Evolutionary conservation across 306 rosid genomes (phyloP).

Genomic region (Vicia faba): DNA sequence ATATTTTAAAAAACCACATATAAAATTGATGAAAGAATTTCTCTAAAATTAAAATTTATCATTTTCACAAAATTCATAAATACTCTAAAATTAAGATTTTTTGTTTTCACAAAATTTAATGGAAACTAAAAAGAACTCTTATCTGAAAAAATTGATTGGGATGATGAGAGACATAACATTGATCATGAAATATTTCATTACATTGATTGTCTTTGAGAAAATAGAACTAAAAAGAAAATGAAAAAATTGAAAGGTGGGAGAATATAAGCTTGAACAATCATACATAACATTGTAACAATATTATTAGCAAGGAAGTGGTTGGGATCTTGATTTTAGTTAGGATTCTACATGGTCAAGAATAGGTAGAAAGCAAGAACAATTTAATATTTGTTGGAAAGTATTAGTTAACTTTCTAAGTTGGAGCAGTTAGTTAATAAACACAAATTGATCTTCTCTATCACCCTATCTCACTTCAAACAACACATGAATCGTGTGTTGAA

Average conservation of each 20-base stretch:
- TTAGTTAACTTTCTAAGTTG: constrained; percentile 38
- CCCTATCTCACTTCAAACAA: constrained; percentile 34
- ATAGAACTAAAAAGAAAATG: not conserved
- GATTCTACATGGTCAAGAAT: constrained; percentile 10
- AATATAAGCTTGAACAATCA: not conserved
- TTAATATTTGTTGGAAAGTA: constrained; percentile 39
- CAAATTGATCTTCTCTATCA: constrained; percentile 36
- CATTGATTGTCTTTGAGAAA: too few relatives aligned
- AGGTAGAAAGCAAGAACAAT: constrained; percentile 1
- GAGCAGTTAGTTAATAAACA: constrained; percentile 51
- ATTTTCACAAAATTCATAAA: too few relatives aligned
- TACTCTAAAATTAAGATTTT: too few relatives aligned
- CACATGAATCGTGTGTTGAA: constrained; percentile 65
- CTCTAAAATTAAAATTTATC: too few relatives aligned
- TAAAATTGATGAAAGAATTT: too few relatives aligned
- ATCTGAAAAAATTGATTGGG: too few relatives aligned
- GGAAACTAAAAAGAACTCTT: too few relatives aligned
- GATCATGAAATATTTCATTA: too few relatives aligned
- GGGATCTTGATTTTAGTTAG: constrained; percentile 38
- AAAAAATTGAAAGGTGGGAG: not conserved
- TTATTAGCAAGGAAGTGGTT: constrained; percentile 27
- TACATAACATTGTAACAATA: not conserved
- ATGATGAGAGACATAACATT: too few relatives aligned
- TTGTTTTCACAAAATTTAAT: too few relatives aligned
- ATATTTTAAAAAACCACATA: too few relatives aligned